phyloP scores from a whole-genome alignment of 2,329 filamentous ascomycete genomes.

The Venturia oleaginea region DNA sequence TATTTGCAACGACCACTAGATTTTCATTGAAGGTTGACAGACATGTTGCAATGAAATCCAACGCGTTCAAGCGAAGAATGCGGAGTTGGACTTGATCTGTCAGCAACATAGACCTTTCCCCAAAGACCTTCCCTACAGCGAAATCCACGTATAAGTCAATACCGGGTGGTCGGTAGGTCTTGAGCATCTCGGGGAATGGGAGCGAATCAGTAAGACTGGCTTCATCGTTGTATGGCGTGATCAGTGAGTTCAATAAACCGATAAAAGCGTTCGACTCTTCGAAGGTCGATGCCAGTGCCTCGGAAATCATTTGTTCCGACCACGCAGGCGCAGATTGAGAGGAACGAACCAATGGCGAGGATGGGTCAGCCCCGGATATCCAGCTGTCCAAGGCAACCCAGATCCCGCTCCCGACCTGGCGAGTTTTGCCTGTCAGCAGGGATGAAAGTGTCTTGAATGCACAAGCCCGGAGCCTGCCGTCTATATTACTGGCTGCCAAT shows the following conservation, averaged over 20 bases:
- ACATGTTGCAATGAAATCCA: slow-evolving; percentile 74
- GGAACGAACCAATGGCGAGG: background rate
- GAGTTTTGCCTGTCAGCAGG: slow-evolving; percentile 64
- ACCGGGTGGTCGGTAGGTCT: slow-evolving; percentile 67
- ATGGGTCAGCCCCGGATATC: slow-evolving; percentile 47
- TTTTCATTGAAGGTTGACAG: slow-evolving; percentile 89
- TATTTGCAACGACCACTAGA: slow-evolving; percentile 74
- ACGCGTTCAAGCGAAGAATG: slow-evolving; percentile 67
- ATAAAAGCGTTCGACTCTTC: slow-evolving; percentile 83
- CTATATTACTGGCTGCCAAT: slow-evolving; percentile 67
- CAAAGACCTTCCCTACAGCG: slow-evolving; percentile 69
- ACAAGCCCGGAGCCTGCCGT: slow-evolving; percentile 69
- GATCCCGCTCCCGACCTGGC: slow-evolving; percentile 58
- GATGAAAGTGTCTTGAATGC: slow-evolving; percentile 71
- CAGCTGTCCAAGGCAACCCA: slow-evolving; percentile 77
- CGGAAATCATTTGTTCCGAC: slow-evolving; percentile 43
- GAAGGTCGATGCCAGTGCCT: slow-evolving; percentile 66
- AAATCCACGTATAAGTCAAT: slow-evolving; percentile 93
- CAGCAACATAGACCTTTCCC: slow-evolving; percentile 55
- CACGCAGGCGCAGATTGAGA: slow-evolving; percentile 5
- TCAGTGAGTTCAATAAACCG: slow-evolving; percentile 62
- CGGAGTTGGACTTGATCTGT: slow-evolving; percentile 60
- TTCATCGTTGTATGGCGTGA: slow-evolving; percentile 55
- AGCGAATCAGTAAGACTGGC: slow-evolving; percentile 62
- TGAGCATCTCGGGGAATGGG: slow-evolving; percentile 77